These are phyloP conservation scores for Lactarius trivialis DNA, from an alignment of 768 basidiomycete genomes.

Conservation along the genomic window DNA sequence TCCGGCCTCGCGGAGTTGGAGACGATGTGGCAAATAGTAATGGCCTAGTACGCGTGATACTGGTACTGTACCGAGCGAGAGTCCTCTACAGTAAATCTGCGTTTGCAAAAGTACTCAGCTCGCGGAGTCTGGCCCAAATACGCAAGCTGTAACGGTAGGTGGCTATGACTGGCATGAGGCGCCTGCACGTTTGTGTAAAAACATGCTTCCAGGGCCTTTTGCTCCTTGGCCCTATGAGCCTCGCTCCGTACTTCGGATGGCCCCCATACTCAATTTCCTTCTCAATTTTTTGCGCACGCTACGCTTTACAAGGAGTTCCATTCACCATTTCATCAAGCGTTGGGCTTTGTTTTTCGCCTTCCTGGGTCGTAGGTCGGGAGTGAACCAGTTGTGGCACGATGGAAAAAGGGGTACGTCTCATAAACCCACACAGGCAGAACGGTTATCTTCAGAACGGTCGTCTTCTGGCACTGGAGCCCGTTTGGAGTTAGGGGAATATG, in stretches of 20 bases:
- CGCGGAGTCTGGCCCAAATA: background rate
- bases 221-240: background rate
- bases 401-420: background rate
- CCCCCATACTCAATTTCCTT: conserved; percentile 1
- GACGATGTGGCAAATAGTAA: background rate
- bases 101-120: background rate
- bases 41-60: background rate
- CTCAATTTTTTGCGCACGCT: background rate
- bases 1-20: too few relatives aligned
- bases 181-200: background rate
- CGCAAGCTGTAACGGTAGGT: background rate
- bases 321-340: background rate
- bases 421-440: background rate
- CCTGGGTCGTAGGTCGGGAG: background rate
- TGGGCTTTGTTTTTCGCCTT: background rate
- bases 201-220: background rate
- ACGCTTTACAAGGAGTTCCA: background rate
- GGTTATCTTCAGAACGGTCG: background rate
- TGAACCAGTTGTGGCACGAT: background rate
- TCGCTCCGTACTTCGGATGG: background rate
- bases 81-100: background rate
- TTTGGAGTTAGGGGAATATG: background rate
- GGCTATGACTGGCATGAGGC: background rate
- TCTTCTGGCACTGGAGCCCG: background rate
- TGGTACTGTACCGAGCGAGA: background rate